These are phyloP conservation scores for Datura wrightii DNA, from an alignment of 257 asterid species.

Conservation along the genomic window DNA sequence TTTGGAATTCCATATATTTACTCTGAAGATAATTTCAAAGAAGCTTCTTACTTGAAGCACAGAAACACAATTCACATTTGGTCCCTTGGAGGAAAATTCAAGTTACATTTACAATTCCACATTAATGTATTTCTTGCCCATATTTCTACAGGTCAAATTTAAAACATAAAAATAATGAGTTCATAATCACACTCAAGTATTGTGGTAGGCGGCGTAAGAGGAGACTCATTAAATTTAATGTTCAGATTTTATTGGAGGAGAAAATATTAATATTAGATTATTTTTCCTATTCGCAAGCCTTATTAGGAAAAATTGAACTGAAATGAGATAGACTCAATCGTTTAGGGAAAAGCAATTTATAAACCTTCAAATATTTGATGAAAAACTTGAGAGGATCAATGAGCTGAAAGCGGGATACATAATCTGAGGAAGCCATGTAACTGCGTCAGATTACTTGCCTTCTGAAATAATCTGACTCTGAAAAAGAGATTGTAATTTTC, in stretches of 20 bases:
- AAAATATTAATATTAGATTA: background rate
- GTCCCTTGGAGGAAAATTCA: background rate
- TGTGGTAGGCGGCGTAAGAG: background rate
- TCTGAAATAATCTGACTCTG: background rate
- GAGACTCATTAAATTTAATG: background rate
- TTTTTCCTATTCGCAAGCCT: background rate
- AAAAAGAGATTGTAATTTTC: background rate
- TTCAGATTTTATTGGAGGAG: background rate
- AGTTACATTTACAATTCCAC: background rate
- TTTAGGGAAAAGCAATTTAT: background rate
- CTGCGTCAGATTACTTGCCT: background rate
- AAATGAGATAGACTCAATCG: background rate
- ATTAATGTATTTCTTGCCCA: background rate
- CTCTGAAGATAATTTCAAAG: conserved; percentile 5
- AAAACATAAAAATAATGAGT: background rate
- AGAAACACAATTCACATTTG: background rate
- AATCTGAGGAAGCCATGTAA: background rate
- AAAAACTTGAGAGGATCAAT: background rate
- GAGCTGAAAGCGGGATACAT: background rate
- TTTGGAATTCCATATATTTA: background rate
- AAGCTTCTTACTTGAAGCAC: background rate
- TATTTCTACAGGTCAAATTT: background rate
- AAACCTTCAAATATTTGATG: background rate
- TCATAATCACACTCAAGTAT: background rate
- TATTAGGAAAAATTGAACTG: background rate